A percentile compares a stretch with the other conserved stretches of the same genome.
Conservation (phyloP, 805 yeast species). For the Candida verbasci region DNA sequence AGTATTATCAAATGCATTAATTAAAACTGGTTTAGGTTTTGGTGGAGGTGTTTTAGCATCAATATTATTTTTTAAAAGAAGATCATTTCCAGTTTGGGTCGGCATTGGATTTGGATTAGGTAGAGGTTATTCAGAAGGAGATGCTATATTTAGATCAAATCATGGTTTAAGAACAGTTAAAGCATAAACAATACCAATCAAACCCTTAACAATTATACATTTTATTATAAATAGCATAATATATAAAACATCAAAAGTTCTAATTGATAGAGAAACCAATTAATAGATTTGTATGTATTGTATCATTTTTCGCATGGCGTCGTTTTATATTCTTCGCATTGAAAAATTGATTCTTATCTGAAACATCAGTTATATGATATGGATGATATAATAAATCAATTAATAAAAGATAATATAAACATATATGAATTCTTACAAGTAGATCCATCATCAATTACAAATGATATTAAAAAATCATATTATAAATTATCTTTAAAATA, state of each 20-base stretch:
- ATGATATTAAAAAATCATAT: constrained; percentile 26
- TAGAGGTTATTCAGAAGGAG: constrained; percentile 97
- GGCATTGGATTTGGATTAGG: constrained; percentile 98
- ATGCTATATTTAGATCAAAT: constrained; percentile 83
- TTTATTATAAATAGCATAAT: neutral
- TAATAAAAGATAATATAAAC: constrained; percentile 22
- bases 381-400: constrained; percentile 11
- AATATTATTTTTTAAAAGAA: constrained; percentile 83
- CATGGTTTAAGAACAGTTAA: constrained; percentile 74
- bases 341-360: neutral
- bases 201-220: too few relatives aligned
- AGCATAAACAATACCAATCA: constrained; percentile 34
- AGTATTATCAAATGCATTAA: constrained; percentile 88
- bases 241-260: constrained; percentile 1
- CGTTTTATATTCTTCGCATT: too few relatives aligned
- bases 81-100: constrained; percentile 96
- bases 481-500: constrained; percentile 30
- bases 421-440: constrained; percentile 24
- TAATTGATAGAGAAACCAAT: too few relatives aligned
- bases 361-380: too few relatives aligned
- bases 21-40: constrained; percentile 93
- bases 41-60: constrained; percentile 96
- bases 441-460: constrained; percentile 15
- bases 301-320: too few relatives aligned
- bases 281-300: too few relatives aligned